Conservation (phyloP, 768 basidiomycete species). For the Suillus subalutaceus region DNA sequence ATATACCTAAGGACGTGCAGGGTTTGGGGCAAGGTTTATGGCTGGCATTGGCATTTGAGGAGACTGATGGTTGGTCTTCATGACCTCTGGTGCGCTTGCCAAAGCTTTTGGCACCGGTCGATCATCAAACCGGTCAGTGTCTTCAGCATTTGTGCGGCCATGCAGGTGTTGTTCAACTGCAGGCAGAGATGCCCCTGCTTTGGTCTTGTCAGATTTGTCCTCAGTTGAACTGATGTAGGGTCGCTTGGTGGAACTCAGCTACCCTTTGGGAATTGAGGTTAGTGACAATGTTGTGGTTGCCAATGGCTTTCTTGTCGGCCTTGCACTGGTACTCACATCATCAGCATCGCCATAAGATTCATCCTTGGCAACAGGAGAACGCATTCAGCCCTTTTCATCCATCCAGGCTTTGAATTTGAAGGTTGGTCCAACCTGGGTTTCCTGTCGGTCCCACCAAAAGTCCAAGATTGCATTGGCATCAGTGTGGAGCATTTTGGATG, state of each 20-base stretch:
- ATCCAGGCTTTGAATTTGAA: no score
- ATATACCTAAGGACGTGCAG: not conserved
- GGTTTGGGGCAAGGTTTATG: conserved; percentile 2
- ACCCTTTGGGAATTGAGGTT: no score
- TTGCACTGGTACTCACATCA: not conserved
- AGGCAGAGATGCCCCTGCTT: no score
- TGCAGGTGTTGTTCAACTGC: no score
- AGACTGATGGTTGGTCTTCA: not conserved
- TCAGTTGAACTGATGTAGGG: not conserved
- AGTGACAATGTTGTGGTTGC: no score
- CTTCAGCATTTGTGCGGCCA: not conserved
- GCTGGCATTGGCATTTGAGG: not conserved
- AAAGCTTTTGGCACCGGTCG: not conserved
- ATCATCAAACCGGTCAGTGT: not conserved
- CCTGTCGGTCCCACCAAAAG: no score
- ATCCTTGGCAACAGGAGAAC: not conserved
- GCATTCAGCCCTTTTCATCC: not conserved
- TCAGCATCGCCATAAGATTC: not conserved
- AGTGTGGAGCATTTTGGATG: not conserved
- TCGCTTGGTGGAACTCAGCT: no score
- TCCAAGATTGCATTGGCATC: no score
- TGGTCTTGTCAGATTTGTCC: not conserved
- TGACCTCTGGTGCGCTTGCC: not conserved
- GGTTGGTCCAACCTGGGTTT: no score
- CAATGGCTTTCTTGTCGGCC: no score